Base-by-base conservation (phyloP, 148 eudicot species). In the Chenopodium suecicum region DNA sequence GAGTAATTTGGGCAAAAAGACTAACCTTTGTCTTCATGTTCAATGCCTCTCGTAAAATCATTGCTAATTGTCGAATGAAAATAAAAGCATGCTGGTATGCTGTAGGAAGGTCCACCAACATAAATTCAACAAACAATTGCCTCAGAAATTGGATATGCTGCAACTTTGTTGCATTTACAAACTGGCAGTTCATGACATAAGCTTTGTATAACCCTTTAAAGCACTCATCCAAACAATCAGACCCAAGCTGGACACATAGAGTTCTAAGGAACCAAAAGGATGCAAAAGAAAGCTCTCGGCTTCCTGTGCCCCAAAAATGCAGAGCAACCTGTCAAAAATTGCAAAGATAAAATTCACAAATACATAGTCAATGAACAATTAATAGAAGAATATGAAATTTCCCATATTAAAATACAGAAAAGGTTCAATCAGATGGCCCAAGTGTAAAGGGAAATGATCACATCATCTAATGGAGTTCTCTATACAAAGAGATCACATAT, bases 271-370 rank as follows among this genome's bases (percentile, higher is more conserved):
- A 97, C 74, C 93, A 84, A 80, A 97, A 91, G 50, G 98, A 89
- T 82, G 89, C 92, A 84, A 89, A 89, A 66, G 98, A 91, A 74
- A 94, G 87, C 78, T 91, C 91, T 77, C 93, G 97, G 78, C 91
- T 91, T 73, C 99, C 98, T 64, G 96, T 90, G 67, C 98, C 97
- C 99, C 99, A 97, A 85, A 91, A 94, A 78, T 97, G 99, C 84
- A 97, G 87, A 81, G 84, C 94, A 81, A 87, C 97, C 99, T 96
- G 91, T 84, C 80, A 87, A 82, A 56, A 75, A 66, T 81, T 74
- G 76, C 75, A 83, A 79, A 73, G 22, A 62, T 47, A 50, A 27
- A 27, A 8, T 63, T 52, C 47, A 82, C 75, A 46, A n/a, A 19
- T 67, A 47, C 20, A 73, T 37, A 14, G 72, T 73, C 70, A 60